These are phyloP conservation scores for Lentinula novae-zelandiae DNA, from an alignment of 1,284 basidiomycete species.

Conservation along the genomic window DNA sequence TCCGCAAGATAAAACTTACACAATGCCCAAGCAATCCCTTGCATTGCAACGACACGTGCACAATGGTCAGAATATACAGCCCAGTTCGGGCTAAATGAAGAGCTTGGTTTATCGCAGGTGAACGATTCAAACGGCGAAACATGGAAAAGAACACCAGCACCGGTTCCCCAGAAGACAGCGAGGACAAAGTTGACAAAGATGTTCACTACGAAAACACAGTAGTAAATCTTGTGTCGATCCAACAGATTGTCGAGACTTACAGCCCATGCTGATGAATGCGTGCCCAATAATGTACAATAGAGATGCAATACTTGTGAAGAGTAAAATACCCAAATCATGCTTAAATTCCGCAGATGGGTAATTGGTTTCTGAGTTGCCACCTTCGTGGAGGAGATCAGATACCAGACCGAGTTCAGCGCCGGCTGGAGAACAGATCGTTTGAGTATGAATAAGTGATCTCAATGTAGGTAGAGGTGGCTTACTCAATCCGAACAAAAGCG, in stretches of 20 bases:
- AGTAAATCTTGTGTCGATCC: not conserved
- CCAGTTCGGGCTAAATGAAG: conserved; percentile 21
- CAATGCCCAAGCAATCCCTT: conserved; percentile 26
- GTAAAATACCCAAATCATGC: conserved; percentile 24
- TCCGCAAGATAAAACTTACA: conserved; percentile 17
- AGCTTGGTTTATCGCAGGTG: conserved; percentile 17
- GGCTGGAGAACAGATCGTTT: conserved; percentile 11
- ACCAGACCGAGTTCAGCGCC: conserved; percentile 26
- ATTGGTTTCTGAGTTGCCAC: conserved; percentile 21
- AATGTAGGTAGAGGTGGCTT: not conserved
- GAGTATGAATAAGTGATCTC: not conserved
- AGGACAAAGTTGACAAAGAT: conserved; percentile 22
- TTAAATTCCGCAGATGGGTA: conserved; percentile 26
- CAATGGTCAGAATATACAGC: conserved; percentile 23
- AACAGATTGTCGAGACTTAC: conserved; percentile 18
- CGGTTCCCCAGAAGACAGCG: conserved; percentile 29
- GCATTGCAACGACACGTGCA: conserved; percentile 23
- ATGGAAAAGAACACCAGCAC: conserved; percentile 25
- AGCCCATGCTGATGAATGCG: conserved; percentile 19
- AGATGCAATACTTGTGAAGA: conserved; percentile 20
- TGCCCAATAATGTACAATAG: conserved; percentile 24
- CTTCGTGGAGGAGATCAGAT: conserved; percentile 25
- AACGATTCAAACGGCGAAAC: conserved; percentile 23
- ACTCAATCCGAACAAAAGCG: conserved; percentile 7
- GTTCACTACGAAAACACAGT: conserved; percentile 15